phyloP scores from a whole-genome alignment of 2,329 filamentous ascomycete species.

The Trichophyton simii region DNA sequence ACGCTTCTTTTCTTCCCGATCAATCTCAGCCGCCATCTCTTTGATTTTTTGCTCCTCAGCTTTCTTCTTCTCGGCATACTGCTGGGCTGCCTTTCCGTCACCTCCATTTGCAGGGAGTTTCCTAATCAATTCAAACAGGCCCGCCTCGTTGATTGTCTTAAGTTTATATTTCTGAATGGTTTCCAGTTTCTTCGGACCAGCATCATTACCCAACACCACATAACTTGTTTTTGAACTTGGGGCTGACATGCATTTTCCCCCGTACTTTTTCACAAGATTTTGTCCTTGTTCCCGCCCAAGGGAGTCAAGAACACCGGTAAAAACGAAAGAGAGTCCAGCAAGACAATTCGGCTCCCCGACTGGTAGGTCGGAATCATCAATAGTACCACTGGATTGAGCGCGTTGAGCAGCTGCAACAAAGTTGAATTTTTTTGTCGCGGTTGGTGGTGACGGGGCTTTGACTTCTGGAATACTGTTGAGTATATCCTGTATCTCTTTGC shows the following conservation, averaged over 20 bases:
- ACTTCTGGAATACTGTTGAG: conserved; percentile 78
- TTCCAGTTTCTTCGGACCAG: conserved; percentile 80
- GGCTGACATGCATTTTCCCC: conserved; percentile 72
- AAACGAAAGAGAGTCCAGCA: conserved; percentile 81
- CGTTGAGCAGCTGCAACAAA: conserved; percentile 48
- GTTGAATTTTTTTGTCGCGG: conserved; percentile 61
- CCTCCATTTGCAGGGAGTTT: conserved; percentile 75
- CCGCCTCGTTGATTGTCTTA: conserved; percentile 89
- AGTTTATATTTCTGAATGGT: conserved; percentile 70
- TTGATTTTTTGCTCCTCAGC: conserved; percentile 73
- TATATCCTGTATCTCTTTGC: conserved; percentile 65
- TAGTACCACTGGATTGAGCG: conserved; percentile 52
- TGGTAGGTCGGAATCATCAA: conserved; percentile 60
- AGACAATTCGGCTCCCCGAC: conserved; percentile 80
- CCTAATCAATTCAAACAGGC: conserved; percentile 74
- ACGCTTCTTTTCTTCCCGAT: conserved; percentile 56
- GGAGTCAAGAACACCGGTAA: conserved; percentile 73
- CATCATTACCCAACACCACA: conserved; percentile 80
- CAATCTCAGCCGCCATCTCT: conserved; percentile 72
- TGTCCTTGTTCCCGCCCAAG: conserved; percentile 77
- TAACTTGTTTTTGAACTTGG: conserved; percentile 92
- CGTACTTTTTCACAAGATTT: conserved; percentile 79
- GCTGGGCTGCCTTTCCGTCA: conserved; percentile 73
- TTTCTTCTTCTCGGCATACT: conserved; percentile 70
- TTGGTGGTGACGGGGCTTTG: conserved; percentile 69